Base-by-base conservation (phyloP, 176 grass and related monocot species). In the Lolium rigidum region DNA sequence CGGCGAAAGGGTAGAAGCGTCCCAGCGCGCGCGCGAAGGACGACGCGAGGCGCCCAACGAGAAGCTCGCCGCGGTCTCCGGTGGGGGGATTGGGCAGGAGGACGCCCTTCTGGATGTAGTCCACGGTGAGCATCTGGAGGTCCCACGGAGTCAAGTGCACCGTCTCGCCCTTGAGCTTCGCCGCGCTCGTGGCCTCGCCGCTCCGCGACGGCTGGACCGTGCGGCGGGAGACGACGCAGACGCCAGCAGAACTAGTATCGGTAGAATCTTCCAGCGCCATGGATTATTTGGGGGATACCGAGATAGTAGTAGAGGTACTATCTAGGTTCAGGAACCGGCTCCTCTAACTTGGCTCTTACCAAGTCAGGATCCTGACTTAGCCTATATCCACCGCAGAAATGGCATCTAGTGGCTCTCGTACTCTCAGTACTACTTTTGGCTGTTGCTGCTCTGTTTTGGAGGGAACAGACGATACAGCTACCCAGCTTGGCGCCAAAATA, bases 1-100 rank as follows among this genome's bases (percentile, higher is more conserved):
- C 91, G 18, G 88, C 81, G 15, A 93, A 75, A 64, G 82, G 88
- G 56, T 87, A 76, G 85, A 90, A 93, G 37, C 76, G 71, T 14
- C 49, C 66, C 7, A 93, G 85, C 10, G 85, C 77, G 37, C 50
- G 76, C 4, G 86, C 49, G 12, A 90, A 84, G 70, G 88, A 88
- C 24, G 71, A 54, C 0, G 31, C 72, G 6, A 88, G 82, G 50
- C 20, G 70, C 4, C 67, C 66, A 49, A 88, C 64, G 70, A 82
- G 61, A 26, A 8, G 17, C 24, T 61, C 68, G 24, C 8, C 24
- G 31, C 52, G 14, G 15, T 11, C 80, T 22, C 15, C 68, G 14
- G 69, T 11, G 9, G 70, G 70, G 12, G 57, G 58, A 58, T 39
- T 84, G 26, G 82, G 82, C 17, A 84, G 44, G 57, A 84, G 71